A percentile compares a stretch with the other conserved stretches of the same genome.
These are phyloP conservation scores for Suillus variegatus DNA, from an alignment of 768 basidiomycete genomes.

Conservation along the genomic window DNA sequence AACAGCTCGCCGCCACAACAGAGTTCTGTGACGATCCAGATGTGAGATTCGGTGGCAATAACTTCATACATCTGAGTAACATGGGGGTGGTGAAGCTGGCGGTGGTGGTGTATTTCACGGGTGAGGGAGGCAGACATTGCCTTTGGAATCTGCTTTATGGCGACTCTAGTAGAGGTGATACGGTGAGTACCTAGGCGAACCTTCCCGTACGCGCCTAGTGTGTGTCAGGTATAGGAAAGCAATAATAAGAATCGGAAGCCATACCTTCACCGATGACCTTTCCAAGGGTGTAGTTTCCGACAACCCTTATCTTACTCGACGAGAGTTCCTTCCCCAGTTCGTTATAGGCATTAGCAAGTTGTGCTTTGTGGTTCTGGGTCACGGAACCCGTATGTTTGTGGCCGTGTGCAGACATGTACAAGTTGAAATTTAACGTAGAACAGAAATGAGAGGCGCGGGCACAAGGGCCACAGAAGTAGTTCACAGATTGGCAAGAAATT, in stretches of 20 bases:
- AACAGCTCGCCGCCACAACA: constrained; percentile 97
- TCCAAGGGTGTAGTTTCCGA: constrained; percentile 94
- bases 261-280: constrained; percentile 94
- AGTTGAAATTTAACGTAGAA: constrained; percentile 25
- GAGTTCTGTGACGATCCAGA: constrained; percentile 97
- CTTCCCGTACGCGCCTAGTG: constrained; percentile 89
- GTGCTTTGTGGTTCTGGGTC: constrained; percentile 78
- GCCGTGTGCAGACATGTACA: constrained; percentile 51
- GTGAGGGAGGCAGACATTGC: constrained; percentile 88
- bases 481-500: constrained; percentile 21
- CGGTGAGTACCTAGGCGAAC: constrained; percentile 95
- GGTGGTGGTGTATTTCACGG: constrained; percentile 97
- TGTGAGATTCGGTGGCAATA: constrained; percentile 91
- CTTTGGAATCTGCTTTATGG: constrained; percentile 98
- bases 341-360: constrained; percentile 94
- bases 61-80: constrained; percentile 97
- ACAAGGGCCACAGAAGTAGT: constrained; percentile 27
- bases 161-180: constrained; percentile 87
- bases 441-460: constrained; percentile 39
- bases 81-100: constrained; percentile 93
- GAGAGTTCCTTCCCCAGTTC: constrained; percentile 95
- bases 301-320: constrained; percentile 86
- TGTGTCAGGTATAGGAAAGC: constrained; percentile 10
- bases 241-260: constrained; percentile 18
- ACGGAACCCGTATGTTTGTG: constrained; percentile 65